phyloP scores from a whole-genome alignment of 768 basidiomycete species.

The Tricholomella constricta region DNA sequence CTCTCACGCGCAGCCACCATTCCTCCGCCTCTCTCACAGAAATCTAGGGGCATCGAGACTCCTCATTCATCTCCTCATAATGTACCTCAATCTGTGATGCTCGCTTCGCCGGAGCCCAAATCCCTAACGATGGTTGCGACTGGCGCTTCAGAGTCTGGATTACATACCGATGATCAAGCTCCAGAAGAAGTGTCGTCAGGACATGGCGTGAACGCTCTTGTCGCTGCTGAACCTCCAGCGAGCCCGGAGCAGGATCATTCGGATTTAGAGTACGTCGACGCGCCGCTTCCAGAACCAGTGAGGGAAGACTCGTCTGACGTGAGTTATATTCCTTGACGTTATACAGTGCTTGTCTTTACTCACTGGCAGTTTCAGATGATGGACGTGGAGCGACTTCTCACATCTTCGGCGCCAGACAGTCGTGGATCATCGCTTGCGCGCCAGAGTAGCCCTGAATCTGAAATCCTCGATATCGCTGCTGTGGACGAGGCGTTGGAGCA shows the following conservation, averaged over 20 bases:
- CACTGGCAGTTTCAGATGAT: constrained; percentile 7
- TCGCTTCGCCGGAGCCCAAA: too few species aligned
- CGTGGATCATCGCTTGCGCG: background rate
- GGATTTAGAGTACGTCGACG: constrained; percentile 15
- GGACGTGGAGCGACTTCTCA: constrained; percentile 15
- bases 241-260: background rate
- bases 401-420: background rate
- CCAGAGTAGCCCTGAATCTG: constrained; percentile 6
- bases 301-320: constrained; percentile 8
- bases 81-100: too few species aligned
- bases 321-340: background rate
- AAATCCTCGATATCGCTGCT: background rate
- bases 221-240: background rate
- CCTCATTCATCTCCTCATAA: too few species aligned
- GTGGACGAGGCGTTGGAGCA: background rate
- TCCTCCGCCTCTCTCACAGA: too few species aligned
- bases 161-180: too few species aligned
- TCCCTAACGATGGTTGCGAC: too few species aligned
- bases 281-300: background rate
- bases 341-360: background rate
- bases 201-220: too few species aligned
- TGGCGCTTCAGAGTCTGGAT: too few species aligned
- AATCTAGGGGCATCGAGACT: too few species aligned
- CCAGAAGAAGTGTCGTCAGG: too few species aligned
- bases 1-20: background rate